These are phyloP conservation scores for Verbena officinalis DNA, from an alignment of 257 asterid species.

Conservation along the genomic window DNA sequence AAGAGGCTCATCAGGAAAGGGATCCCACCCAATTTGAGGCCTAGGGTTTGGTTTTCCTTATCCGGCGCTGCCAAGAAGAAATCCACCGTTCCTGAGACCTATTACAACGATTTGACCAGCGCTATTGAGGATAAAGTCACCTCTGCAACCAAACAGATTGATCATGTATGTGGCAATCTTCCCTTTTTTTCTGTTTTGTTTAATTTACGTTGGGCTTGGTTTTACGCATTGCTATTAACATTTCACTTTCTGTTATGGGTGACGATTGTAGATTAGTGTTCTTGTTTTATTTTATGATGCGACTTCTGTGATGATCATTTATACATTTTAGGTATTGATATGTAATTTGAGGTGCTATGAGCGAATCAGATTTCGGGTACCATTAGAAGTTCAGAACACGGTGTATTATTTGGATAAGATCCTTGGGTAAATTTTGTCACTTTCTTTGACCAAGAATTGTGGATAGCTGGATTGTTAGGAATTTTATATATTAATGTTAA, in stretches of 20 bases:
- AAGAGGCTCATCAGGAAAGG: constrained; percentile 92
- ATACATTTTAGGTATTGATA: not conserved
- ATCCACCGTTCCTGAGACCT: constrained; percentile 92
- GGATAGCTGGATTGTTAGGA: not conserved
- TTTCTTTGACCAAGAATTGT: not conserved
- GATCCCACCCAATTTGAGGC: constrained; percentile 90
- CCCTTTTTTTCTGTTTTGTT: not conserved
- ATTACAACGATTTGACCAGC: constrained; percentile 70
- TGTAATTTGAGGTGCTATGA: not conserved
- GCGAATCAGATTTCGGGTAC: not conserved
- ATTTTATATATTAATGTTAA: not conserved
- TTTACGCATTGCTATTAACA: too few relatives aligned
- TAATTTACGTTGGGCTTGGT: not conserved
- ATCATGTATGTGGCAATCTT: constrained; percentile 63
- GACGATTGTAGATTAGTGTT: not conserved
- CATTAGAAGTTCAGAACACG: not conserved
- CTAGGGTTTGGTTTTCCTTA: constrained; percentile 88
- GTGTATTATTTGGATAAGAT: not conserved
- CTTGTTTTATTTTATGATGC: not conserved
- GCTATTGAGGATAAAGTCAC: constrained; percentile 87
- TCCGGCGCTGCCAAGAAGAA: constrained; percentile 99
- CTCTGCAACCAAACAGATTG: constrained; percentile 96
- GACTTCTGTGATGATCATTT: not conserved
- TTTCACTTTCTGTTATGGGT: not conserved
- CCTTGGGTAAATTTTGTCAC: not conserved